A percentile compares a stretch with the other conserved stretches of the same genome.
Conservation (phyloP, 768 basidiomycete species). For the Lepiota venenata region DNA sequence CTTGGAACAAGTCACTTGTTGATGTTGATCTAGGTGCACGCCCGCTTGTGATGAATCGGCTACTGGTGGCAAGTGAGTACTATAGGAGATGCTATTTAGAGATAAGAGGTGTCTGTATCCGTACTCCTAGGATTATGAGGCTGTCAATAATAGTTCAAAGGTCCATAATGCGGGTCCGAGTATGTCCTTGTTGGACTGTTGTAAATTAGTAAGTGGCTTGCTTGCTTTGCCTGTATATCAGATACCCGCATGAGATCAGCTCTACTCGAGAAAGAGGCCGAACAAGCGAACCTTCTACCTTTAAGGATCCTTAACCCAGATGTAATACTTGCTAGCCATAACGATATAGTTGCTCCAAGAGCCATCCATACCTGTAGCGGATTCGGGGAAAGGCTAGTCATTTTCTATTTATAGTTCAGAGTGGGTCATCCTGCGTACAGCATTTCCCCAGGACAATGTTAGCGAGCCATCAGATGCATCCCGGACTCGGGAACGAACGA, state of each 20-base stretch:
- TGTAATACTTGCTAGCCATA: conserved; percentile 44
- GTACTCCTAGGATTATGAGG: neutral
- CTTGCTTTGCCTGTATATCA: too few relatives aligned
- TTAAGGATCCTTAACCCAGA: conserved; percentile 24
- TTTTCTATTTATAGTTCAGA: neutral
- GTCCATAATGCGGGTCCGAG: neutral
- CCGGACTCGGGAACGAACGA: conserved; percentile 38
- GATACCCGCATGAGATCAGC: too few relatives aligned
- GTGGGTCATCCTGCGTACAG: conserved; percentile 27
- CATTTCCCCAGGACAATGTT: conserved; percentile 46
- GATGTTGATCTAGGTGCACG: too few relatives aligned
- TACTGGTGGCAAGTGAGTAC: too few relatives aligned
- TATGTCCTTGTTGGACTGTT: too few relatives aligned
- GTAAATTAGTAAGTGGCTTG: too few relatives aligned
- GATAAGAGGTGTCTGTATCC: neutral
- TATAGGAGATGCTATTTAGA: neutral
- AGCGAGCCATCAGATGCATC: conserved; percentile 38
- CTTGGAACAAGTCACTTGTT: neutral
- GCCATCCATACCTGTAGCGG: conserved; percentile 47
- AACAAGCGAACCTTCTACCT: conserved; percentile 16
- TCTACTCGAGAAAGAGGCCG: neutral
- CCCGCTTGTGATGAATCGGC: too few relatives aligned
- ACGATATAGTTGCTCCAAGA: conserved; percentile 43
- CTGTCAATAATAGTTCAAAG: neutral
- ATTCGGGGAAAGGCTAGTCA: neutral